Conservation (phyloP, 169 alveolate species). For the Perkinsus olseni region DNA sequence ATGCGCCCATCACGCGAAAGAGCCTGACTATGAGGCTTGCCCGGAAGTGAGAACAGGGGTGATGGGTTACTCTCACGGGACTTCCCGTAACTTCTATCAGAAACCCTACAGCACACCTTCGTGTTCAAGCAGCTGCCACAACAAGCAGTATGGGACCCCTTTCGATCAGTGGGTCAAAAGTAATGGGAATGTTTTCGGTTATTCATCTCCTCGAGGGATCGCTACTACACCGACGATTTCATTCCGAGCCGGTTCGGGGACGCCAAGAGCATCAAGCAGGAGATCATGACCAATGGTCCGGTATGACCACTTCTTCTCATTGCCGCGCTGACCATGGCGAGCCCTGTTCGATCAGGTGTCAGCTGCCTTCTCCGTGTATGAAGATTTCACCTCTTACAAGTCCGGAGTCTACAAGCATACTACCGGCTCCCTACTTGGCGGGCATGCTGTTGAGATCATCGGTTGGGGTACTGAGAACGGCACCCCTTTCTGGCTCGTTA, state of each 20-base stretch:
- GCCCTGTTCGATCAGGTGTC: too few species aligned
- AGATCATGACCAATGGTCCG: not conserved
- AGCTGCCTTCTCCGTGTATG: too few species aligned
- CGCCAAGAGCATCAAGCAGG: not conserved
- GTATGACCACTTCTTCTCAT: too few species aligned
- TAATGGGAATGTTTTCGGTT: not conserved
- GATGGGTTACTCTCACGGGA: not conserved
- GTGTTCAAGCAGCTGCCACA: not conserved
- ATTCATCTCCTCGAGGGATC: not conserved
- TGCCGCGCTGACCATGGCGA: too few species aligned
- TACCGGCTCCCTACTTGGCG: too few species aligned
- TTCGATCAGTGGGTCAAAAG: not conserved
- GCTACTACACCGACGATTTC: not conserved
- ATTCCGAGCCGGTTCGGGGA: not conserved
- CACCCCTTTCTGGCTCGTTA: too few species aligned
- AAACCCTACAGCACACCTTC: not conserved
- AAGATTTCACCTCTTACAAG: too few species aligned
- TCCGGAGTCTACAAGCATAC: too few species aligned
- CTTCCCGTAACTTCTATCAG: not conserved
- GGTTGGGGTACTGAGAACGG: too few species aligned
- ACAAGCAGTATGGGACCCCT: not conserved
- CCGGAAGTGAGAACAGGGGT: not conserved
- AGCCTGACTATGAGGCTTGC: not conserved
- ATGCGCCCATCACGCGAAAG: slow-evolving; percentile 29
- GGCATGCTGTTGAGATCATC: too few species aligned